These are phyloP conservation scores for Sistotremastrum suecicum DNA, from an alignment of 768 basidiomycete genomes.

Conservation along the genomic window DNA sequence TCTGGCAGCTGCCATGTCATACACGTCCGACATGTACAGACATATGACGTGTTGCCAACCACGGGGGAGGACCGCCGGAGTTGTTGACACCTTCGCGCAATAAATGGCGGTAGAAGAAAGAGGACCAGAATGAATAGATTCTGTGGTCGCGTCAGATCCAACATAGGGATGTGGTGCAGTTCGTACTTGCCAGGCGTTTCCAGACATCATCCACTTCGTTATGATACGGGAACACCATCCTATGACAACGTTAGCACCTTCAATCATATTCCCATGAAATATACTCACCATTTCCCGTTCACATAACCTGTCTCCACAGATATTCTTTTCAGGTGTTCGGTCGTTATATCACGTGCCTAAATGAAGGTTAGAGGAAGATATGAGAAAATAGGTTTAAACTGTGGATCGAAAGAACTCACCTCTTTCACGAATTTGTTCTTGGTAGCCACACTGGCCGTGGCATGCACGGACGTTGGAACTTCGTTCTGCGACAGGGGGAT, in stretches of 20 bases:
- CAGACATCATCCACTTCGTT: constrained; percentile 54
- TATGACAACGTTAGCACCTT: constrained; percentile 13
- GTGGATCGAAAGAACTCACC: constrained; percentile 21
- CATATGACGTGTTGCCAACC: constrained; percentile 55
- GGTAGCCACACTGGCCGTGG: constrained; percentile 51
- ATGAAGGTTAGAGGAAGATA: neutral
- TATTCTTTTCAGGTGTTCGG: constrained; percentile 43
- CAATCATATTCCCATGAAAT: constrained; percentile 1
- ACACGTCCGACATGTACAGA: constrained; percentile 58
- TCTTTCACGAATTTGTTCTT: constrained; percentile 66
- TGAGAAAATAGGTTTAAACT: neutral
- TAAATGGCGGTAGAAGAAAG: constrained; percentile 42
- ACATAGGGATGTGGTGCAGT: neutral
- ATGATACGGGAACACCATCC: constrained; percentile 51
- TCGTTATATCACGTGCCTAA: constrained; percentile 25
- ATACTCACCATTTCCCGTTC: constrained; percentile 50
- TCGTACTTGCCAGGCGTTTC: constrained; percentile 45
- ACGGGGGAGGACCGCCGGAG: constrained; percentile 29
- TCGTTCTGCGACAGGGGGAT: constrained; percentile 33
- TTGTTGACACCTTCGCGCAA: constrained; percentile 54
- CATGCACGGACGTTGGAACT: constrained; percentile 45
- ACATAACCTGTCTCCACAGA: constrained; percentile 39
- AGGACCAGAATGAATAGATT: constrained; percentile 51
- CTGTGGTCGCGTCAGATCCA: constrained; percentile 18
- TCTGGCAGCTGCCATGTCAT: constrained; percentile 43